Base-by-base conservation (phyloP, 2,329 filamentous ascomycete species). In the Raffaelea arxii region DNA sequence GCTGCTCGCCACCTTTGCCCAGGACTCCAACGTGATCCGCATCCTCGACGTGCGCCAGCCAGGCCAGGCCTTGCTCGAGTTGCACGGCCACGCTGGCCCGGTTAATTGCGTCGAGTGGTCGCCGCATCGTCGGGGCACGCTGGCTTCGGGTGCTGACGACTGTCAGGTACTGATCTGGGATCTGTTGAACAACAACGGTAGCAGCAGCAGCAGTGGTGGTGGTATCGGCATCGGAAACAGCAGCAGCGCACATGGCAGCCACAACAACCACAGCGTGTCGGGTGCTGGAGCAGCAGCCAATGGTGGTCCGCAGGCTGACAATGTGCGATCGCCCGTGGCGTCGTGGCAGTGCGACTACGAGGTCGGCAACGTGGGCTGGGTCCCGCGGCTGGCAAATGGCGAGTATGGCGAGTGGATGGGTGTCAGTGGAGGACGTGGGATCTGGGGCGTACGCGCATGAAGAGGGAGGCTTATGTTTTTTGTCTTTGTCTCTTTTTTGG, bases 101-200 rank as follows among this genome's bases (percentile, higher is more conserved):
- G 77, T 98, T 48, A 97, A 94, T 66, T 92, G 86, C 58, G 85
- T 97, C 49, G 92, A 98, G 67, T 98, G 92, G 92, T 94, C 88
- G 9, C 91, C 89, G 0, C 47, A 43, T 42, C 78, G 90, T 49
- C 77, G 92, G 56, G 92, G 92, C 22, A 85, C 90, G 54, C 77
- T 98, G 18, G 91, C 91, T 16, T 94, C 88, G 1, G 92, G 92
- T 27, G 92, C 76, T 6, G 92, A 98, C 58, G 92, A 98, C 64
- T 91, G 82, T 53, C 78, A 92, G 54, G 91, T 97, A 2, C 73
- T 97, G 25, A 74, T 96, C 16, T 98, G 92, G 92, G 92, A 98
- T 64, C 72, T 98, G 10, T 74, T 96, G 53, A 91, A 85, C 57
- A 75, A 75, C 65, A 59, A 68, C 64, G 53, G 72, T 63, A 57